A percentile compares a stretch with the other conserved stretches of the same genome.
phyloP scores from a whole-genome alignment of 73 alveolate genomes.

The Halteria grandinella region DNA sequence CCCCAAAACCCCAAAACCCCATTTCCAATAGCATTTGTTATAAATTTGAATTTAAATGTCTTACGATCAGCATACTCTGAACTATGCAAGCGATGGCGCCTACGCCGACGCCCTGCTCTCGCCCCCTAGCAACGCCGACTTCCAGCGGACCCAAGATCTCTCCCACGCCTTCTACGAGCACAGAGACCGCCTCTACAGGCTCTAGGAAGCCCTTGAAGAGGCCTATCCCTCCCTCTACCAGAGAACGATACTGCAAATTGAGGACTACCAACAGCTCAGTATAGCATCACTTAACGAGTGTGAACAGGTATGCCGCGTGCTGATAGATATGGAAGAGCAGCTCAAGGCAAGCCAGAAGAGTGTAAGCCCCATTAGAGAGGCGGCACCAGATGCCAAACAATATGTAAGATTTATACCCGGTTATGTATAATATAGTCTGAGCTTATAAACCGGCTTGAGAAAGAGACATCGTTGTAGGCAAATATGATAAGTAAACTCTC shows the following conservation, averaged over 20 bases:
- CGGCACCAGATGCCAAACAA: not conserved
- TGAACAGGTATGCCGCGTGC: slow-evolving; percentile 16
- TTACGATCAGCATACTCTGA: no score
- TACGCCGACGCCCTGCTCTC: no score
- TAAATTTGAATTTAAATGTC: not conserved
- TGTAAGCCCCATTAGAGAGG: not conserved
- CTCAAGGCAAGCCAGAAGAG: not conserved
- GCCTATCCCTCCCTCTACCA: slow-evolving; percentile 31
- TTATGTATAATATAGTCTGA: not conserved
- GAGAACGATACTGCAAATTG: not conserved
- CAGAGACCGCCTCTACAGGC: not conserved
- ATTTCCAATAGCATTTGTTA: not conserved
- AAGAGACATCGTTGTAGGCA: slow-evolving; percentile 3
- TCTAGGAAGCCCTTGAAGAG: slow-evolving; percentile 14
- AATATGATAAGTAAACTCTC: slow-evolving; percentile 1
- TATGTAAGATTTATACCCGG: not conserved
- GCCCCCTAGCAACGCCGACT: not conserved
- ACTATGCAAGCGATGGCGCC: no score
- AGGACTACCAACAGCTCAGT: slow-evolving; percentile 12
- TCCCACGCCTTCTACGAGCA: slow-evolving; percentile 4
- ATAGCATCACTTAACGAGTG: slow-evolving; percentile 26
- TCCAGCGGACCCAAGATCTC: not conserved
- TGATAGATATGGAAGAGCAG: slow-evolving; percentile 29
- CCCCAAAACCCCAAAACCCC: slow-evolving; percentile 48
- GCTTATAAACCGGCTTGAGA: slow-evolving; percentile 21